Conservation (phyloP, 2,329 filamentous ascomycete genomes). For the Alternaria panax region DNA sequence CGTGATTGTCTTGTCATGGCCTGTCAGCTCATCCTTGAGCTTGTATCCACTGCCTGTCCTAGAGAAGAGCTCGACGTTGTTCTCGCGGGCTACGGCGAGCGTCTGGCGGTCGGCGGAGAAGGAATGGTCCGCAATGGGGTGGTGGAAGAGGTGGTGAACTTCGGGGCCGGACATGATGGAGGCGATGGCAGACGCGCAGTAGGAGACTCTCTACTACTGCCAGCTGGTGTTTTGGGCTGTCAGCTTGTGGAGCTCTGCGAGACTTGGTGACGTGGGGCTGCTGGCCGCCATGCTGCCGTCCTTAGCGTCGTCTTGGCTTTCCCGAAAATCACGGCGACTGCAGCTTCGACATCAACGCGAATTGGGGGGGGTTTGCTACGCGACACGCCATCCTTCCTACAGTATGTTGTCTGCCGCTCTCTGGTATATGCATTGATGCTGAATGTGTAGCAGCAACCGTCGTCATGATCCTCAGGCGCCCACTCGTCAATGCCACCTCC, state of each 20-base stretch:
- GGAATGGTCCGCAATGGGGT: constrained; percentile 95
- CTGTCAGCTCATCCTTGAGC: constrained; percentile 90
- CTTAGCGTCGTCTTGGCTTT: constrained; percentile 38
- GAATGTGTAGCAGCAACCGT: constrained; percentile 8
- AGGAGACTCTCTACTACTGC: constrained; percentile 96
- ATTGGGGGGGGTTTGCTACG: constrained; percentile 1
- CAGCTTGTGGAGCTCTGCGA: constrained; percentile 8
- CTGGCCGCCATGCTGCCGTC: constrained; percentile 11
- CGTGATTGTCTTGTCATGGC: constrained; percentile 96
- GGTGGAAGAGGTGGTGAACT: constrained; percentile 96
- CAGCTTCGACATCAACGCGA: constrained; percentile 13
- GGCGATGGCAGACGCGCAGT: constrained; percentile 59
- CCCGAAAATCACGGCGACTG: constrained; percentile 39
- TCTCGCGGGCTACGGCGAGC: constrained; percentile 90
- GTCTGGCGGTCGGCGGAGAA: constrained; percentile 92
- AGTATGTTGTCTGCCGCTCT: background rate
- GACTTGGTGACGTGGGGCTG: constrained; percentile 18
- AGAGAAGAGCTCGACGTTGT: constrained; percentile 86
- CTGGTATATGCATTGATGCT: background rate
- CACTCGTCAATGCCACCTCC: constrained; percentile 38
- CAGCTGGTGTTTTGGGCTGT: constrained; percentile 18
- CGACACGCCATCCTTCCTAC: background rate
- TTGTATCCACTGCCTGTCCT: constrained; percentile 76
- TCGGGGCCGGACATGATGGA: constrained; percentile 80
- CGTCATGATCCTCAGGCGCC: constrained; percentile 48